phyloP scores from a whole-genome alignment of 2,329 filamentous ascomycete genomes.

The Mollisia scopiformis region DNA sequence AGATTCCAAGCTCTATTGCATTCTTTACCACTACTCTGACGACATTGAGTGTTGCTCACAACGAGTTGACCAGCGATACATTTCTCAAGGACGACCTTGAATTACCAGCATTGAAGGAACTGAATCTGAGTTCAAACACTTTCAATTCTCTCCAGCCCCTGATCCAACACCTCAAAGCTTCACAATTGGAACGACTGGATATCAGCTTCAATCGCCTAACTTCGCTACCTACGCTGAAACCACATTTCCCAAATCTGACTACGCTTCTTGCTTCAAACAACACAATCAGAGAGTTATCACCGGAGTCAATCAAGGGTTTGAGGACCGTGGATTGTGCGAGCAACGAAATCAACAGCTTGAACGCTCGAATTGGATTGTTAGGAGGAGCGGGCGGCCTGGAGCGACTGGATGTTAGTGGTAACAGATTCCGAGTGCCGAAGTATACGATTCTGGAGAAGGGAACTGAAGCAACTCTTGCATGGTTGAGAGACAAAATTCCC shows the following conservation, averaged over 20 bases:
- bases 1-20: slow-evolving; percentile 70
- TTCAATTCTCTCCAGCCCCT: slow-evolving; percentile 72
- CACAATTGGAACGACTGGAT: slow-evolving; percentile 75
- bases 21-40: slow-evolving; percentile 73
- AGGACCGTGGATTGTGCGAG: slow-evolving; percentile 78
- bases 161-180: slow-evolving; percentile 69
- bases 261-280: slow-evolving; percentile 81
- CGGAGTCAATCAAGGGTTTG: slow-evolving; percentile 74
- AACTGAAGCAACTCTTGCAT: slow-evolving; percentile 81
- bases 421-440: slow-evolving; percentile 84
- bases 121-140: slow-evolving; percentile 76
- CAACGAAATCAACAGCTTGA: slow-evolving; percentile 83
- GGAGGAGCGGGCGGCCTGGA: slow-evolving; percentile 62
- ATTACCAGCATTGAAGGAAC: slow-evolving; percentile 74
- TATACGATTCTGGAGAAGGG: slow-evolving; percentile 85
- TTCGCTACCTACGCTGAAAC: slow-evolving; percentile 67
- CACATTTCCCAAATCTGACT: slow-evolving; percentile 69
- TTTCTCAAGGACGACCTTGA: slow-evolving; percentile 70
- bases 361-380: slow-evolving; percentile 79
- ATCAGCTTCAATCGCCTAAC: slow-evolving; percentile 81
- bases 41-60: slow-evolving; percentile 74
- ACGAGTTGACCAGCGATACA: slow-evolving; percentile 66
- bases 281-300: slow-evolving; percentile 71
- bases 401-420: slow-evolving; percentile 78
- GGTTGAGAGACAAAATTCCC: slow-evolving; percentile 79